Evolutionary conservation across 1,139 yeast genomes (phyloP).

Genomic region (Zygoascus hellenicus): DNA sequence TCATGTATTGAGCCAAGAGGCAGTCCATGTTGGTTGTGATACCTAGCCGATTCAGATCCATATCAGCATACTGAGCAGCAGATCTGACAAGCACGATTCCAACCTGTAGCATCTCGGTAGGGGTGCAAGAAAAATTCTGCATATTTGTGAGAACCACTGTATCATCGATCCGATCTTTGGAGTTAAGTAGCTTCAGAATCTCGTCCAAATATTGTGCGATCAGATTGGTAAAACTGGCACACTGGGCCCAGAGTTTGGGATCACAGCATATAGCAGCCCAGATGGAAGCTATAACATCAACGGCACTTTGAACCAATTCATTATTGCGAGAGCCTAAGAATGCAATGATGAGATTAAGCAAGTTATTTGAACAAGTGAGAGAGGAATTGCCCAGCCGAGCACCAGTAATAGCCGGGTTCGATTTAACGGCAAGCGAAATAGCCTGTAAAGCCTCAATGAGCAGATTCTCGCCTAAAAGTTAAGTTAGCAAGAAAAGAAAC

Average conservation of each 20-base stretch:
- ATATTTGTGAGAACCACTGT: slow-evolving; percentile 1
- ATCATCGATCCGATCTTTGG: neutral
- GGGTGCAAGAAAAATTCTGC: neutral
- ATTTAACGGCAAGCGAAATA: slow-evolving; percentile 1
- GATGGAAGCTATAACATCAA: neutral
- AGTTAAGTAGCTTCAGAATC: neutral
- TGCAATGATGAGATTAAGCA: slow-evolving; percentile 1
- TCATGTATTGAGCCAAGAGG: too few relatives aligned
- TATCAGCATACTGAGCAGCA: too few relatives aligned
- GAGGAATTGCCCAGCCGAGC: neutral
- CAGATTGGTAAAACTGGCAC: neutral
- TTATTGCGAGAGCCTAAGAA: slow-evolving; percentile 1
- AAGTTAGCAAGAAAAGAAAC: neutral
- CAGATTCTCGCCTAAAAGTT: neutral
- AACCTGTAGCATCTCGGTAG: too few relatives aligned
- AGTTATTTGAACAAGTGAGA: neutral
- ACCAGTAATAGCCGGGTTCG: neutral
- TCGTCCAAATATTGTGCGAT: slow-evolving; percentile 1
- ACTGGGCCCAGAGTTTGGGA: slow-evolving; percentile 1
- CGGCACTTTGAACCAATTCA: neutral
- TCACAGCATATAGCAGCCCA: slow-evolving; percentile 6
- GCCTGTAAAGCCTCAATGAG: neutral
- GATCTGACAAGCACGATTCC: too few relatives aligned
- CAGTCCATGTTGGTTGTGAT: too few relatives aligned
- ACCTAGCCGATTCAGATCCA: too few relatives aligned